Evolutionary conservation across 345 rosid genomes (phyloP), one percentile per base, ranked within the genome.

Genomic region (Aegle marmelos): DNA sequence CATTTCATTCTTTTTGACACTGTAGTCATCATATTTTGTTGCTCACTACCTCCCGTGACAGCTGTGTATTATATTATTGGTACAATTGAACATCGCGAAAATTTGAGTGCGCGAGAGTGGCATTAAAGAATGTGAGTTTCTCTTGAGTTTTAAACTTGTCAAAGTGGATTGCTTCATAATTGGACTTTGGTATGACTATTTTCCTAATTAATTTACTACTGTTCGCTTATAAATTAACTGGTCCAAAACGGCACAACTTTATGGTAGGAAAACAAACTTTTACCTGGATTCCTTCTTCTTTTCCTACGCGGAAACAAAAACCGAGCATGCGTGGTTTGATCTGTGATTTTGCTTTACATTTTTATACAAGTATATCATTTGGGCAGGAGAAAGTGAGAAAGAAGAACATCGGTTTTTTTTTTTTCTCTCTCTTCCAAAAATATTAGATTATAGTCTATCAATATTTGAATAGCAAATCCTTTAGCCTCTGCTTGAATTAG

Each of bases 141-240:
- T 39, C 76, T 64, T 72, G 16, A 3, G 54, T 21, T 71, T 17
- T 16, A 67, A 73, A 77, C 70, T 71, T 73, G 75, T 66, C 61
- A 74, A 72, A 74, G 30, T 66, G 30, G 79, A 71, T 78, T 80
- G 78, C 78, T 78, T 80, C 24, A 31, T 56, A 13, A 58, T 80
- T 64, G 70, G 74, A 41, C 50, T 68, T 17, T 56, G 25, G 57
- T 16, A 53, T 5, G 57, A 53, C 57, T 53, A 4, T 17, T 53
- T 53, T 53, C 17, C 57, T 53, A 17, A 53, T 53, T 53, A 53
- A 53, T 53, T 53, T 17, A 53, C 57, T 17, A 4, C 57, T 1
- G 57, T 16, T 53, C 5, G 57, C 22, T 17, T 53, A 1, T 17
- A 16, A 17, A 53, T 53, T 19, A 53, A 53, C 6, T 1, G 22